These are phyloP conservation scores for Curvularia sp. DNA, from an alignment of 2,329 filamentous ascomycete species.

Conservation along the genomic window DNA sequence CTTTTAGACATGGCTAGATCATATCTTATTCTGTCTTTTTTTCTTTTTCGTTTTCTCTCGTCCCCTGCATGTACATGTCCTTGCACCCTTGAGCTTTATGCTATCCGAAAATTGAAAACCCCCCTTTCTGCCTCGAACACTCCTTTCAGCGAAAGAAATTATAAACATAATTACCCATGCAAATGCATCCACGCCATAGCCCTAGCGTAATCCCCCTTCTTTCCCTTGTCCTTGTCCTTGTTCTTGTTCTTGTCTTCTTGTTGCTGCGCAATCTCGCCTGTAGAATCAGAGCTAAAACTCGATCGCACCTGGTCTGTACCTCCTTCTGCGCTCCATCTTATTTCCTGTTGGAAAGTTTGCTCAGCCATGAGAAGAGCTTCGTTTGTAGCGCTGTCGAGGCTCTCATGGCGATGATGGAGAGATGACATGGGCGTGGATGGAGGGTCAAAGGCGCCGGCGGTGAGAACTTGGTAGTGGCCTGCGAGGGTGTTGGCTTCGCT, in stretches of 20 bases:
- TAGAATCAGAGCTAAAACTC: conserved; percentile 7
- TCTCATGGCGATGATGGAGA: background rate
- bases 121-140: background rate
- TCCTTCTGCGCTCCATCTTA: background rate
- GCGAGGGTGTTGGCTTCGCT: background rate
- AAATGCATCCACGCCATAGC: conserved; percentile 9
- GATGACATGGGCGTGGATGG: background rate
- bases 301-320: background rate
- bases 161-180: background rate
- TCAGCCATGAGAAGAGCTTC: background rate
- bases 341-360: background rate
- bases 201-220: conserved; percentile 1
- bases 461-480: background rate
- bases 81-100: no score
- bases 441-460: background rate
- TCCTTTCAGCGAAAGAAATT: background rate
- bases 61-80: no score
- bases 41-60: no score
- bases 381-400: background rate
- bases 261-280: background rate
- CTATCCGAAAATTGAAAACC: no score
- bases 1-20: no score
- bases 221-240: background rate
- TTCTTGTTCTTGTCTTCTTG: background rate
- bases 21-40: no score